A percentile compares a stretch with the other conserved stretches of the same genome.
Conservation (phyloP, 306 rosid genomes). For the Herpetospermum pedunculosum region DNA sequence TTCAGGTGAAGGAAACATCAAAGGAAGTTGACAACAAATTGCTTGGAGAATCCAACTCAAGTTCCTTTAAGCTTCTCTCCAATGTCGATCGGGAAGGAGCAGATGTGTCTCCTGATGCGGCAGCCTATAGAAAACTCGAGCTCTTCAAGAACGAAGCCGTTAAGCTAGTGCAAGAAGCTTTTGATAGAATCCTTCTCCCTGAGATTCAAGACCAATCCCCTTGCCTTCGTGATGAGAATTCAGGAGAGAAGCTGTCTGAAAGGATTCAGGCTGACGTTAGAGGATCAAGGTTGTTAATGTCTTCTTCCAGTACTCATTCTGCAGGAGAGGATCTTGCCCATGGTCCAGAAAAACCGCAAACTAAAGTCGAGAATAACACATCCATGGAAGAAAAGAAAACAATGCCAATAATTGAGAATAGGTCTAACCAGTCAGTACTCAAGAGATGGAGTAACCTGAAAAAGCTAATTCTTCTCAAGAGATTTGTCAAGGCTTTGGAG, state of each 20-base stretch:
- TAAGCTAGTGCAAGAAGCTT: constrained; percentile 69
- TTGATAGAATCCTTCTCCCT: constrained; percentile 75
- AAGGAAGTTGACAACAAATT: constrained; percentile 11
- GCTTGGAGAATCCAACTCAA: constrained; percentile 18
- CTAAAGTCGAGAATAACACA: constrained; percentile 7
- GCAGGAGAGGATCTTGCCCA: constrained; percentile 2
- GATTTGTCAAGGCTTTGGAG: constrained; percentile 84
- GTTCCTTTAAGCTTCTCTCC: constrained; percentile 10
- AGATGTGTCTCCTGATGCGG: constrained; percentile 17
- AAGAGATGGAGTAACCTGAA: constrained; percentile 78
- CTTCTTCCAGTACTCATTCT: constrained; percentile 3
- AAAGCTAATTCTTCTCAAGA: constrained; percentile 50
- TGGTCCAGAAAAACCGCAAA: constrained; percentile 6
- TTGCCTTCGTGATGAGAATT: constrained; percentile 12
- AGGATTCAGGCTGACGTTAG: constrained; percentile 20
- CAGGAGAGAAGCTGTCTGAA: constrained; percentile 17
- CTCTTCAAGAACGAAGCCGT: constrained; percentile 27
- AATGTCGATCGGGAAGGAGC: constrained; percentile 17
- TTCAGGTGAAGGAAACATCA: constrained; percentile 23
- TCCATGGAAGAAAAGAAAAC: constrained; percentile 25
- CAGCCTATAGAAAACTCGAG: constrained; percentile 13
- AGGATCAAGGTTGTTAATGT: constrained; percentile 13
- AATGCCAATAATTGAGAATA: constrained; percentile 20
- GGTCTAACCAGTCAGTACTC: constrained; percentile 25
- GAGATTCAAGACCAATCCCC: constrained; percentile 36